Evolutionary conservation across 345 rosid species (phyloP).

Genomic region (Salix viminalis): DNA sequence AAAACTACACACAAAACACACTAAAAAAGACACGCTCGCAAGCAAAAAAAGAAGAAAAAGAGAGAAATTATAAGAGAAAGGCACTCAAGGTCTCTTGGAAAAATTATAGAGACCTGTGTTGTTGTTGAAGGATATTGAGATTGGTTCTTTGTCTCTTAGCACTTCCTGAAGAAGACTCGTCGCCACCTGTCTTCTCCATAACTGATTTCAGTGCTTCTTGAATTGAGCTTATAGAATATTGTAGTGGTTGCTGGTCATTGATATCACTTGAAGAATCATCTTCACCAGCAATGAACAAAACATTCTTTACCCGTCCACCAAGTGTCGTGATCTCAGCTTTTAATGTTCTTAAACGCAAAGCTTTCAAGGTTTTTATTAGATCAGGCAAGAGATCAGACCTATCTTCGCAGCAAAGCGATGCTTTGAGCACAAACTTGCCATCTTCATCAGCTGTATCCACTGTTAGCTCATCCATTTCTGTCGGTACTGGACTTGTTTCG

Average conservation of each 20-base stretch:
- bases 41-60: conserved; percentile 1
- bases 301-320: conserved; percentile 91
- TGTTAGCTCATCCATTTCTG: conserved; percentile 79
- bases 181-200: conserved; percentile 77
- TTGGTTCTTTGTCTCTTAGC: conserved; percentile 80
- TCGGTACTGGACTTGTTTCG: conserved; percentile 73
- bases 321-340: conserved; percentile 95
- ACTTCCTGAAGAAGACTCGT: conserved; percentile 65
- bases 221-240: conserved; percentile 61
- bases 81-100: not conserved
- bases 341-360: conserved; percentile 64
- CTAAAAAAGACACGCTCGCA: conserved; percentile 6
- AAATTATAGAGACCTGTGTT: conserved; percentile 54
- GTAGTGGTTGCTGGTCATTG: conserved; percentile 36
- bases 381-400: conserved; percentile 86
- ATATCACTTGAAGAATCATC: conserved; percentile 39
- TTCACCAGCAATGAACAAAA: conserved; percentile 80
- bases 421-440: conserved; percentile 78
- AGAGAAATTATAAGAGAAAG: not conserved
- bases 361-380: conserved; percentile 77
- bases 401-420: conserved; percentile 90
- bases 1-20: conserved; percentile 4
- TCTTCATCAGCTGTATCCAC: conserved; percentile 81
- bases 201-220: conserved; percentile 89
- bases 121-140: conserved; percentile 41